Base-by-base conservation (phyloP, 345 rosid genomes). In the Carallia brachiata region DNA sequence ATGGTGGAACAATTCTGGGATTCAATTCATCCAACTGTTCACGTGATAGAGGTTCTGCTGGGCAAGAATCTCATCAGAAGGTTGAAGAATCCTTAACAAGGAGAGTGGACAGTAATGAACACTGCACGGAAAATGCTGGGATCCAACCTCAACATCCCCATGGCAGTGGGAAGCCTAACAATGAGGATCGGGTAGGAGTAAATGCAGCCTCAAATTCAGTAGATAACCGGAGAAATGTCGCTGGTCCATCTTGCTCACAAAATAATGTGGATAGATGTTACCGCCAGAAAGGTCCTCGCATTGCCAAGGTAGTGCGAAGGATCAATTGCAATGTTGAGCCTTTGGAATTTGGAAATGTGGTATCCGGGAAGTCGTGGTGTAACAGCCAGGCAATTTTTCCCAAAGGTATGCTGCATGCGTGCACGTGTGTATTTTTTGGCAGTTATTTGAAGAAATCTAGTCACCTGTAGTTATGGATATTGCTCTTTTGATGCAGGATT, bases 251-350 rank as follows among this genome's bases (percentile, higher is more conserved):
- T 72, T 83, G 84, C 79, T 78, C 87, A 50, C 96, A 89, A 57
- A 89, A 77, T 80, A 95, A 85, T 83, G 70, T 87, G 74, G 97
- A 92, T 68, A 86, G 86, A 73, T 68, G 75, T 79, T 75, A 77
- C 72, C 89, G 98, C 76, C 98, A 89, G 76, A 95, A 90, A 80
- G 99, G 99, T 73, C 99, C 99, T 28, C 98, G 99, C 48, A 90
- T 96, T 76, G 99, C 99, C 16, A 96, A 96, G 91, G 90, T 96
- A 13, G 98, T 92, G 71, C 81, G 99, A 73, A 89, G 99, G 79
- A 92, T 96, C 82, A 96, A 84, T 70, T 90, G 99, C 85, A 90
- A 79, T 78, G 98, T 90, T 63, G 97, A 89, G 84, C 89, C 93
- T 70, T 69, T 90, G 75, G 89, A 81, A 61, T 84, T 75, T 70